Conservation (phyloP, 305 asterid species). For the Ilex paraguariensis region DNA sequence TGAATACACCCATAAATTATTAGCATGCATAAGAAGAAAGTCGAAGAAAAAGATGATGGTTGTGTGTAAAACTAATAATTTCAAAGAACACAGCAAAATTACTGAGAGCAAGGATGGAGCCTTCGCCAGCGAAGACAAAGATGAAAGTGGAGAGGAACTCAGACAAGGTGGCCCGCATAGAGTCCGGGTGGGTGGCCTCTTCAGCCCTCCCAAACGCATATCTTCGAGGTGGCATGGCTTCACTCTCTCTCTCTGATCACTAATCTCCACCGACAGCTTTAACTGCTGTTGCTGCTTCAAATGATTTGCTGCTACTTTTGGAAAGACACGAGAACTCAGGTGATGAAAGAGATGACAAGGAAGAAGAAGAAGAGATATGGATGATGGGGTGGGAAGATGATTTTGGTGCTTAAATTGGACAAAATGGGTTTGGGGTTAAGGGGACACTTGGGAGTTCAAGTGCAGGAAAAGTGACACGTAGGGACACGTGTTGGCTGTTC, state of each 20-base stretch:
- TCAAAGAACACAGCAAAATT: neutral
- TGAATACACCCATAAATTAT: too few relatives aligned
- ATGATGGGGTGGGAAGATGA: conserved; percentile 4
- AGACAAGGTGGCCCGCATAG: conserved; percentile 63
- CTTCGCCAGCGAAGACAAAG: conserved; percentile 80
- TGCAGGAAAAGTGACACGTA: conserved; percentile 72
- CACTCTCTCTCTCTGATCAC: too few relatives aligned
- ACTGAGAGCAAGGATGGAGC: conserved; percentile 81
- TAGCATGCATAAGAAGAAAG: neutral
- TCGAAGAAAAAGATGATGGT: neutral
- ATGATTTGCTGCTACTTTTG: too few relatives aligned
- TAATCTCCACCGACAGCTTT: too few relatives aligned
- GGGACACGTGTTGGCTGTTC: conserved; percentile 37
- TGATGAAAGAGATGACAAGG: neutral
- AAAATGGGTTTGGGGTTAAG: neutral
- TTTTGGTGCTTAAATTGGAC: conserved; percentile 6
- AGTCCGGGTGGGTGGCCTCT: conserved; percentile 84
- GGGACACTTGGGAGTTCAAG: conserved; percentile 66
- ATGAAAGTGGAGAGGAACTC: conserved; percentile 69
- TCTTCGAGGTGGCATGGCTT: conserved; percentile 38
- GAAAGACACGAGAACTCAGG: too few relatives aligned
- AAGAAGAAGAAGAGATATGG: conserved; percentile 1
- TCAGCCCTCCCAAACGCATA: conserved; percentile 72
- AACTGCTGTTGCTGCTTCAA: too few relatives aligned
- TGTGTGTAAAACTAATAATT: too few relatives aligned